These are phyloP conservation scores for Calonectria pteridis DNA, from an alignment of 2,329 filamentous ascomycete genomes.

Conservation along the genomic window DNA sequence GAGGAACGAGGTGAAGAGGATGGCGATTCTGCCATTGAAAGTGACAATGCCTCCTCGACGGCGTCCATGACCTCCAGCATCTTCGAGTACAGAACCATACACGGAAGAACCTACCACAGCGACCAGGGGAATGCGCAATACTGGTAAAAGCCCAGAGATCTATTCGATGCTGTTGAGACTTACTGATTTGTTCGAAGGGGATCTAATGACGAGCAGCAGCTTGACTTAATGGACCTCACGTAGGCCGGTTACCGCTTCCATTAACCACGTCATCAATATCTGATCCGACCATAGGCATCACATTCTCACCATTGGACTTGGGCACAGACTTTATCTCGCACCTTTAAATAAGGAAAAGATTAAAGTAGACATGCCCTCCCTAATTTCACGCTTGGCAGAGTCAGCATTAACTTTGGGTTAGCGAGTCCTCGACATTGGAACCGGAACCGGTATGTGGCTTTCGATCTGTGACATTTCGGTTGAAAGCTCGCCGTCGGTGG, in stretches of 20 bases:
- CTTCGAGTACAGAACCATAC: slow-evolving; percentile 27
- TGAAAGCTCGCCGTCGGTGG: not conserved
- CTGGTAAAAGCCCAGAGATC: not conserved
- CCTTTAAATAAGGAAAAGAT: slow-evolving; percentile 39
- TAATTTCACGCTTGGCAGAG: not conserved
- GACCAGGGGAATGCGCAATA: slow-evolving; percentile 28
- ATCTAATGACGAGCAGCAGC: slow-evolving; percentile 39
- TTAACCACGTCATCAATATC: not conserved
- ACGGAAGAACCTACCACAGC: slow-evolving; percentile 28
- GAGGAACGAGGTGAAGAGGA: slow-evolving; percentile 1
- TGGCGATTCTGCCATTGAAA: slow-evolving; percentile 7
- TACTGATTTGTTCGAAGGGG: slow-evolving; percentile 26
- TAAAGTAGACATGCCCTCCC: slow-evolving; percentile 20
- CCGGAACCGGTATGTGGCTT: slow-evolving; percentile 62
- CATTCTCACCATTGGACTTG: slow-evolving; percentile 37
- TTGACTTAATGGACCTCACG: slow-evolving; percentile 41
- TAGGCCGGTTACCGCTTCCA: not conserved
- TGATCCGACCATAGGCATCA: slow-evolving; percentile 29
- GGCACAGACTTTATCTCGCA: slow-evolving; percentile 37
- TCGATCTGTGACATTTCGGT: not conserved
- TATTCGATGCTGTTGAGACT: not conserved
- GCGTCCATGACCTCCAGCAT: slow-evolving; percentile 28
- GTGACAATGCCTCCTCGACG: slow-evolving; percentile 20
- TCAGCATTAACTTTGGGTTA: slow-evolving; percentile 27
- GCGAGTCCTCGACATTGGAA: slow-evolving; percentile 62